Evolutionary conservation across 2,329 filamentous ascomycete genomes (phyloP), one percentile per base, ranked within the genome.

Genomic region (Alternaria arbusti): DNA sequence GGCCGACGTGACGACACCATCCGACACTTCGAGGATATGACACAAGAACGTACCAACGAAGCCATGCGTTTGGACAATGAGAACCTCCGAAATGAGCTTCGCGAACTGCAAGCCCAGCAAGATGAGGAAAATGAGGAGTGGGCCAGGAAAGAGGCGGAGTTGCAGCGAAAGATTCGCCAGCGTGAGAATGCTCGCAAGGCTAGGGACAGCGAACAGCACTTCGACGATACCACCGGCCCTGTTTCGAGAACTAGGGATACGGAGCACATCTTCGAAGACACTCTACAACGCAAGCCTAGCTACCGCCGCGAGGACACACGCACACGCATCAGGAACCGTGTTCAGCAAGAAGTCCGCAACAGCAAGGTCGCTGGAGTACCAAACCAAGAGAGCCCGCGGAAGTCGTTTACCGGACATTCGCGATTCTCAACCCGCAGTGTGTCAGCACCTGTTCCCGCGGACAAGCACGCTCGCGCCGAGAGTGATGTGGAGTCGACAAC

Each of bases 51-150:
- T 61, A 76, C 74, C 0, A 79, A 82, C 32, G 75, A 81, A 30
- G 73, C 74, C 5, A 77, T 84, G 56, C 75, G 78, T 28, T 49
- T 77, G 2, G 79, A 82, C 54, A 83, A 83, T 40, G 74, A 81
- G 49, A 74, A 79, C 26, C 74, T 84, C 52, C 78, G 79, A 12
- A 62, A 73, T 8, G 77, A 82, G 57, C 71, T 83, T 15, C 72
- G 75, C 4, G 74, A 80, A 22, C 63, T 79, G 52, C 70, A 75
- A 36, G 70, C 74, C 17, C 73, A 80, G 58, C 73, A 75, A 63
- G 73, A 80, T 13, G 73, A 77, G 11, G 76, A 80, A 15, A 69
- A 73, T 9, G 71, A 75, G 55, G 68, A 67, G 25, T 81, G 78
- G 78, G 59, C 70, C 7, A 69, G 67, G 62, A 79, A 71, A 43